These are phyloP conservation scores for Phytopythium vexans DNA, from an alignment of 352 stramenopile species.

Conservation along the genomic window DNA sequence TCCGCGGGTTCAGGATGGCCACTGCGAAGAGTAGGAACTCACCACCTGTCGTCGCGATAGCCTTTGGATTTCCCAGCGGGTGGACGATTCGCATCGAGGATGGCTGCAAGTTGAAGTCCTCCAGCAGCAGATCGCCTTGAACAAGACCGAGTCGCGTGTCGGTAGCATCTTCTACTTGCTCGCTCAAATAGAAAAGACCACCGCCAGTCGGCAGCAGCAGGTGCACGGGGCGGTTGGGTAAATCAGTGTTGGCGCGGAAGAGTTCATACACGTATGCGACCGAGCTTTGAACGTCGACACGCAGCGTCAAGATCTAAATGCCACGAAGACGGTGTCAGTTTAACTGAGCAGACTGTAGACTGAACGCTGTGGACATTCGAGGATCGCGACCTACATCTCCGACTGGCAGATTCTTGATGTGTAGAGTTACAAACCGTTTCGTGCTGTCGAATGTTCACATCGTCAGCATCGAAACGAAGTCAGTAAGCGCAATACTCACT, in stretches of 20 bases:
- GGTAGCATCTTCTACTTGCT: conserved; percentile 54
- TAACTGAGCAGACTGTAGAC: background rate
- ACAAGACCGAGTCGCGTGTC: conserved; percentile 61
- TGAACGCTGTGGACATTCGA: background rate
- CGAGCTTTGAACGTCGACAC: conserved; percentile 44
- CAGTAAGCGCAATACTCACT: conserved; percentile 1
- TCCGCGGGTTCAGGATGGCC: conserved; percentile 50
- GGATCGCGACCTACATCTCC: conserved; percentile 40
- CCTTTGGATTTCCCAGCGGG: background rate
- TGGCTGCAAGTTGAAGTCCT: conserved; percentile 63
- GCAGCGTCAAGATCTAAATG: conserved; percentile 53
- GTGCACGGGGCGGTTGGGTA: conserved; percentile 57
- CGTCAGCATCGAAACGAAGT: background rate
- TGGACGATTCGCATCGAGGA: conserved; percentile 1
- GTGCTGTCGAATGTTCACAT: conserved; percentile 16
- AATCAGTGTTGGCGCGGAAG: conserved; percentile 59
- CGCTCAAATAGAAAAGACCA: conserved; percentile 71
- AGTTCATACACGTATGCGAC: conserved; percentile 76
- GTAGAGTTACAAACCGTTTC: conserved; percentile 55
- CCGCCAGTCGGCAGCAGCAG: conserved; percentile 60
- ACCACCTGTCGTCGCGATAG: conserved; percentile 5
- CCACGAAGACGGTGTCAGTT: background rate
- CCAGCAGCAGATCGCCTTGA: conserved; percentile 56
- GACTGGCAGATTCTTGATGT: conserved; percentile 77
- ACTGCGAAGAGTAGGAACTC: conserved; percentile 74